Percentiles rank a stretch among this genome's conserved stretches.
phyloP scores from a whole-genome alignment of 306 rosid genomes.

The Corylus americana region DNA sequence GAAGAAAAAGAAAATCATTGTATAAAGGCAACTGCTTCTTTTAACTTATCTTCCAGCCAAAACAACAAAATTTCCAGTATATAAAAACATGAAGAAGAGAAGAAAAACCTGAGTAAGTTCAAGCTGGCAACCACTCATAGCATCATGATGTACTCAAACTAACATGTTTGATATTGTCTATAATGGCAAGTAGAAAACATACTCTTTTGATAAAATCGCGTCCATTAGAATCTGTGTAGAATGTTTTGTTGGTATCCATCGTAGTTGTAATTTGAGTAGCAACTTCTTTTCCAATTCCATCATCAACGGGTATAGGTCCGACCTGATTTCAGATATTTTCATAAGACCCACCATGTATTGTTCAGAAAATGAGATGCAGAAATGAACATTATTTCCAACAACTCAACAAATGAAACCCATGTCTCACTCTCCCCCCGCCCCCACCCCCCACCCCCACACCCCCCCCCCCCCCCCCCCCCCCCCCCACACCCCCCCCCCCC shows the following conservation, averaged over 20 bases:
- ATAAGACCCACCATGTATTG: not conserved
- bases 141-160: not conserved
- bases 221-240: slow-evolving; percentile 91
- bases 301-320: slow-evolving; percentile 87
- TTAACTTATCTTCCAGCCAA: not conserved
- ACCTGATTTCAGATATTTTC: slow-evolving; percentile 44
- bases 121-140: not conserved
- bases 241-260: slow-evolving; percentile 68
- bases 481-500: too few species aligned
- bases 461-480: too few species aligned
- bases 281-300: slow-evolving; percentile 85
- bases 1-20: too few species aligned
- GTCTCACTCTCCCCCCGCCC: too few species aligned
- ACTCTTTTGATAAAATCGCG: slow-evolving; percentile 91
- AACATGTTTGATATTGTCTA: not conserved
- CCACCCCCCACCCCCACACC: too few species aligned
- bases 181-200: slow-evolving; percentile 4
- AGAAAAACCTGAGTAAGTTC: not conserved
- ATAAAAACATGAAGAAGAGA: not conserved
- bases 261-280: slow-evolving; percentile 59
- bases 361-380: not conserved
- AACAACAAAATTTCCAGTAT: not conserved
- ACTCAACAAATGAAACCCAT: not conserved
- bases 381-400: not conserved
- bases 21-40: not conserved